A percentile compares a stretch with the other conserved stretches of the same genome.
These are phyloP conservation scores for Leccinum variicolor DNA, from an alignment of 768 basidiomycete species.

Conservation along the genomic window DNA sequence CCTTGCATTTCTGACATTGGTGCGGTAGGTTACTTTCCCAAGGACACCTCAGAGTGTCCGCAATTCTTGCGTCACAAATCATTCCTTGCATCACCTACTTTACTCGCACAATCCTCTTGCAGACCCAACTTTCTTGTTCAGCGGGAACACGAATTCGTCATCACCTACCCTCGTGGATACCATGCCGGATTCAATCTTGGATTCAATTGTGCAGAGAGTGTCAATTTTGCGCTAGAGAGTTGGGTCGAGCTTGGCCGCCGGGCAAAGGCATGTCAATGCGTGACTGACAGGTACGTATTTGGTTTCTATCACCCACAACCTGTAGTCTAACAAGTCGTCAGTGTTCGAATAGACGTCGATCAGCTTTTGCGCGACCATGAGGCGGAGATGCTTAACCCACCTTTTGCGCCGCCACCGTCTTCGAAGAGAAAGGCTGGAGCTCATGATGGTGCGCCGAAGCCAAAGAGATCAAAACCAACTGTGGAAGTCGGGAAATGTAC, in stretches of 20 bases:
- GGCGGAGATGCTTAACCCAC: slow-evolving; percentile 35
- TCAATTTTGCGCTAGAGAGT: slow-evolving; percentile 93
- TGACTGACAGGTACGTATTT: slow-evolving; percentile 61
- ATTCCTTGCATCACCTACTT: slow-evolving; percentile 85
- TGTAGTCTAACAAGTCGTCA: slow-evolving; percentile 30
- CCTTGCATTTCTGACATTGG: slow-evolving; percentile 1
- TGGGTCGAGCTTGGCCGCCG: slow-evolving; percentile 88
- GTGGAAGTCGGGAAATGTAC: slow-evolving; percentile 6
- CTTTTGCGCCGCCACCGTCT: slow-evolving; percentile 7
- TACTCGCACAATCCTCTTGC: slow-evolving; percentile 76
- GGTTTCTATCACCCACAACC: background rate
- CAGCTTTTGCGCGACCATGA: slow-evolving; percentile 71
- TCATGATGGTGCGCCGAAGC: slow-evolving; percentile 26
- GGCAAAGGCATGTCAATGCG: slow-evolving; percentile 73
- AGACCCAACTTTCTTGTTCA: slow-evolving; percentile 87
- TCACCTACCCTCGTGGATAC: slow-evolving; percentile 93
- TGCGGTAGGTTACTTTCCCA: slow-evolving; percentile 77
- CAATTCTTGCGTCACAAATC: slow-evolving; percentile 98
- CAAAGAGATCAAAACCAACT: slow-evolving; percentile 24
- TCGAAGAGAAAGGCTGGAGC: slow-evolving; percentile 40
- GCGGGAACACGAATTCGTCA: slow-evolving; percentile 92
- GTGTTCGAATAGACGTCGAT: slow-evolving; percentile 93
- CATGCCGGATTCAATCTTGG: slow-evolving; percentile 96
- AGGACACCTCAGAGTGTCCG: slow-evolving; percentile 77
- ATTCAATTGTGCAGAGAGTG: slow-evolving; percentile 96